These are phyloP conservation scores for Crucibulum laeve DNA, from an alignment of 768 basidiomycete species.

Conservation along the genomic window DNA sequence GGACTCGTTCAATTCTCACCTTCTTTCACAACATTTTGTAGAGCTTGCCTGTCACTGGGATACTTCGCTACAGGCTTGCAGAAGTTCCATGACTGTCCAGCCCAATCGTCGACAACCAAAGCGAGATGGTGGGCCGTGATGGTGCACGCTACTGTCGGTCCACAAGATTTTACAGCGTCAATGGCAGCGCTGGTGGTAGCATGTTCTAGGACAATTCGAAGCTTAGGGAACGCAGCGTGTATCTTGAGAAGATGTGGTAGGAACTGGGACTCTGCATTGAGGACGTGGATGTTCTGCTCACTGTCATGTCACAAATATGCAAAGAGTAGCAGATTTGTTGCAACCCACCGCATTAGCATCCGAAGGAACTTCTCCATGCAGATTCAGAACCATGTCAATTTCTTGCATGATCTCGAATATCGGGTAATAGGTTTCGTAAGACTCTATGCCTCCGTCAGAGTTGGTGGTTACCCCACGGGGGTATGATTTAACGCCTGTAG, in stretches of 20 bases:
- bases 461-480: constrained; percentile 97
- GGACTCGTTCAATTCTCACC: constrained; percentile 35
- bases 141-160: constrained; percentile 85
- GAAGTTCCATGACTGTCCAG: constrained; percentile 91
- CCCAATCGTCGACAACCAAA: constrained; percentile 95
- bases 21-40: constrained; percentile 72
- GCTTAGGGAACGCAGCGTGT: constrained; percentile 77
- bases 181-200: constrained; percentile 92
- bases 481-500: constrained; percentile 85
- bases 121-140: constrained; percentile 97
- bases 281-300: constrained; percentile 76
- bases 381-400: constrained; percentile 89
- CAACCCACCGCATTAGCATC: constrained; percentile 53
- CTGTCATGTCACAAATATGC: constrained; percentile 4
- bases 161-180: constrained; percentile 76
- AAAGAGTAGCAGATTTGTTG: constrained; percentile 3
- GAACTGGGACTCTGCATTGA: constrained; percentile 91
- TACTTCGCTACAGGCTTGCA: constrained; percentile 99
- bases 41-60: constrained; percentile 83
- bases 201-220: constrained; percentile 96
- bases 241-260: constrained; percentile 82
- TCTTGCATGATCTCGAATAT: constrained; percentile 94
- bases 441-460: constrained; percentile 93
- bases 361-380: constrained; percentile 98
- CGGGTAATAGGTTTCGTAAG: constrained; percentile 89